Conservation (phyloP, 1,284 basidiomycete genomes). For the Spongispora temasekensis region DNA sequence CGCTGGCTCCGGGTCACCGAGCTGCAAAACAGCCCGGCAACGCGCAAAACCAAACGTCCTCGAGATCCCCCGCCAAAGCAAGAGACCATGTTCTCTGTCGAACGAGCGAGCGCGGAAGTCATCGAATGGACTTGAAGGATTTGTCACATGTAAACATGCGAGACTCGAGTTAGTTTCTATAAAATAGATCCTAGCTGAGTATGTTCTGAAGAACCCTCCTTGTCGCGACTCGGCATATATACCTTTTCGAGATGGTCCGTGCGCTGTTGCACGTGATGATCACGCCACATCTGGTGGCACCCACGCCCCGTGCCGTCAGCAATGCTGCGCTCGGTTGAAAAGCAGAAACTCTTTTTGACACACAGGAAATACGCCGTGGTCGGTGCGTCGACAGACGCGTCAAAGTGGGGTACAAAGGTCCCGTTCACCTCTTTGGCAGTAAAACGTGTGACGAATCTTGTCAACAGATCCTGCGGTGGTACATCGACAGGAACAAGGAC, state of each 20-base stretch:
- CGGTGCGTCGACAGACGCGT: slow-evolving; percentile 75
- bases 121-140: slow-evolving; percentile 81
- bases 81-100: slow-evolving; percentile 71
- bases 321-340: slow-evolving; percentile 30
- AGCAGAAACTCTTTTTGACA: slow-evolving; percentile 62
- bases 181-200: slow-evolving; percentile 88
- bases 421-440: neutral
- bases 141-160: slow-evolving; percentile 85
- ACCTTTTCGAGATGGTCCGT: slow-evolving; percentile 11
- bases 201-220: slow-evolving; percentile 61
- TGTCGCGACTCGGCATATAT: neutral
- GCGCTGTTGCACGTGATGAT: slow-evolving; percentile 18
- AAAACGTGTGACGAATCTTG: slow-evolving; percentile 34
- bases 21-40: slow-evolving; percentile 43
- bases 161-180: slow-evolving; percentile 88
- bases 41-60: slow-evolving; percentile 66
- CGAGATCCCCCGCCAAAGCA: slow-evolving; percentile 47
- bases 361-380: slow-evolving; percentile 71
- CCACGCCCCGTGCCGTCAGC: too few species aligned
- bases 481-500: slow-evolving; percentile 57
- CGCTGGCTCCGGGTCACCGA: slow-evolving; percentile 49
- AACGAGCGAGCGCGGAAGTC: slow-evolving; percentile 71
- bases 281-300: too few species aligned
- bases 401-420: slow-evolving; percentile 77
- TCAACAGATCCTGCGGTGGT: slow-evolving; percentile 70